phyloP scores from a whole-genome alignment of 163 green algal genomes.

The Scenedesmus sp. region DNA sequence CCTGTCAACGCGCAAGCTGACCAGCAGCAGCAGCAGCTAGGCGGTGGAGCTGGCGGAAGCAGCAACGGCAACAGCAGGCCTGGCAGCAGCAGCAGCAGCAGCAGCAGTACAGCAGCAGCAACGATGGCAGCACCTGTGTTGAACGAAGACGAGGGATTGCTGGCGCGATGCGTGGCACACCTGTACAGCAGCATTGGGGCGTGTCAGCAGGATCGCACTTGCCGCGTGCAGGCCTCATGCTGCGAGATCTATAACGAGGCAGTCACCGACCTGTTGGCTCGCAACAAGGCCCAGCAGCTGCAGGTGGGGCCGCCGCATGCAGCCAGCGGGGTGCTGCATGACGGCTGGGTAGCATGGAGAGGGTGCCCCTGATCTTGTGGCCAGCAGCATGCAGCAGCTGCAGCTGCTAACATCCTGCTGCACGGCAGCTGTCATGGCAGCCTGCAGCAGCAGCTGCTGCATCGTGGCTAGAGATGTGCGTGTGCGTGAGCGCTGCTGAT shows the following conservation, averaged over 20 bases:
- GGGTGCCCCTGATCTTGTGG: too few relatives aligned
- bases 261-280: slow-evolving; percentile 73
- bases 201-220: neutral
- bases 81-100: too few relatives aligned
- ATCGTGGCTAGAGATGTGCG: neutral
- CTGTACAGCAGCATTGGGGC: slow-evolving; percentile 23
- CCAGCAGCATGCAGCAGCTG: neutral
- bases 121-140: slow-evolving; percentile 7
- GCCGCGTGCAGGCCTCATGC: slow-evolving; percentile 45
- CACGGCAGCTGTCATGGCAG: neutral
- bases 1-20: neutral
- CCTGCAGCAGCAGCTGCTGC: neutral
- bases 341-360: neutral
- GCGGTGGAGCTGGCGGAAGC: neutral
- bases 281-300: slow-evolving; percentile 65
- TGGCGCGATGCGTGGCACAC: slow-evolving; percentile 60
- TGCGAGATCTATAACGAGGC: slow-evolving; percentile 84
- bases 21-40: neutral
- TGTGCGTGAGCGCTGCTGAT: too few relatives aligned
- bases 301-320: slow-evolving; percentile 51
- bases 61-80: neutral
- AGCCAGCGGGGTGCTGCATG: neutral
- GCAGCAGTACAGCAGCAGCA: neutral
- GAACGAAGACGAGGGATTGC: slow-evolving; percentile 69
- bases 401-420: neutral